A percentile compares a stretch with the other conserved stretches of the same genome.
phyloP scores from a whole-genome alignment of 345 rosid species.

The Lepidium aucheri region DNA sequence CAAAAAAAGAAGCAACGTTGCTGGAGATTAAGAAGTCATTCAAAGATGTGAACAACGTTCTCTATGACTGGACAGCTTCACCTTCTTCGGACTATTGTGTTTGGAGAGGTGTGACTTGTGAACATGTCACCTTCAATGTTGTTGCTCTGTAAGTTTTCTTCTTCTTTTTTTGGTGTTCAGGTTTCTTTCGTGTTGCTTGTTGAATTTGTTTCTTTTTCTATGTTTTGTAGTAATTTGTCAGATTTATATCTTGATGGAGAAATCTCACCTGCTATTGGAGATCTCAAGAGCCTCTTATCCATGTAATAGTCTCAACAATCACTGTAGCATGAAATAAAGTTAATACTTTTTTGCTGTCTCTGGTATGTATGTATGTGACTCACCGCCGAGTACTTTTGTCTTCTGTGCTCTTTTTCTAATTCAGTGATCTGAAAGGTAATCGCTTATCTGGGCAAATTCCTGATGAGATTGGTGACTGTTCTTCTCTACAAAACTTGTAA shows the following conservation, averaged over 20 bases:
- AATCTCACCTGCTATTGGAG: conserved; percentile 80
- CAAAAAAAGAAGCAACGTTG: conserved; percentile 53
- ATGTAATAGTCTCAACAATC: conserved; percentile 37
- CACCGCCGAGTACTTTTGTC: neutral
- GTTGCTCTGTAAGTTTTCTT: conserved; percentile 60
- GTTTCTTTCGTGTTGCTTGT: neutral
- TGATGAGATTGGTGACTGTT: conserved; percentile 93
- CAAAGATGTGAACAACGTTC: conserved; percentile 81
- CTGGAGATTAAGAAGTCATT: conserved; percentile 93
- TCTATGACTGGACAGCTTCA: conserved; percentile 78
- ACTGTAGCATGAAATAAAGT: conserved; percentile 8
- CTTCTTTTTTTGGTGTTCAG: neutral
- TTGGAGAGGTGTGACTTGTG: conserved; percentile 89
- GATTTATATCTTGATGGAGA: conserved; percentile 90
- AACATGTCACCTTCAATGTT: conserved; percentile 76
- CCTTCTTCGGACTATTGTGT: conserved; percentile 76
- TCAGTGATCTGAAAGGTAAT: conserved; percentile 74
- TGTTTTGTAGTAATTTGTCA: conserved; percentile 65
- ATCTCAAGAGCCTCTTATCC: conserved; percentile 57
- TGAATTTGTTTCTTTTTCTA: conserved; percentile 5
- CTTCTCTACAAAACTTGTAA: conserved; percentile 67
- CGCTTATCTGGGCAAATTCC: conserved; percentile 88
- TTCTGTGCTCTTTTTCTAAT: neutral
- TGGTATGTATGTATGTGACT: neutral
- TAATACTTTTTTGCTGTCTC: neutral